These are phyloP conservation scores for Holtermannia corniformis DNA, from an alignment of 768 basidiomycete genomes.

Conservation along the genomic window DNA sequence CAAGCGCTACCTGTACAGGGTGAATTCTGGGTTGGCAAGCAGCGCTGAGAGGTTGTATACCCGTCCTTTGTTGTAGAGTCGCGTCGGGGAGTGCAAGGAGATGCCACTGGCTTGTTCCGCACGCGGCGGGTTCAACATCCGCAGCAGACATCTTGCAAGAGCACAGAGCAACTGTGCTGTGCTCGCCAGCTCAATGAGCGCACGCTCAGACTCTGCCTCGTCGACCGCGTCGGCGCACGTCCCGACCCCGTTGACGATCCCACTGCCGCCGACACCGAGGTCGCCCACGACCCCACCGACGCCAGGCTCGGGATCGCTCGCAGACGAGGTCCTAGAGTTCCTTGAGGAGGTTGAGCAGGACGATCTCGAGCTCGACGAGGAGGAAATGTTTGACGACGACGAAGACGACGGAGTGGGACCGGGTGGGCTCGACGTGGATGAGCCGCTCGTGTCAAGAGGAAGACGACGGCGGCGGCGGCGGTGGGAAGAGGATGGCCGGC, in stretches of 20 bases:
- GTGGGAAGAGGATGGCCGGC: slow-evolving; percentile 15
- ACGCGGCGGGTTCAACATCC: too few species aligned
- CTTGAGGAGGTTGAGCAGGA: slow-evolving; percentile 10
- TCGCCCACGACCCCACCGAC: neutral
- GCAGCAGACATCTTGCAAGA: too few species aligned
- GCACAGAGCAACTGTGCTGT: too few species aligned
- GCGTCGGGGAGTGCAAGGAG: neutral
- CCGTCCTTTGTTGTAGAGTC: too few species aligned
- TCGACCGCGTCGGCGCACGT: too few species aligned
- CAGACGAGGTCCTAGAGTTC: slow-evolving; percentile 5
- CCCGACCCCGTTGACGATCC: too few species aligned
- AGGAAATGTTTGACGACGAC: slow-evolving; percentile 6
- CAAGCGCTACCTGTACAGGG: slow-evolving; percentile 27
- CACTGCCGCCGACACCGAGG: too few species aligned
- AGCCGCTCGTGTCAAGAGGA: neutral
- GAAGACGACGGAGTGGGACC: neutral
- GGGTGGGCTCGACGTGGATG: neutral
- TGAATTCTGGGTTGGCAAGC: slow-evolving; percentile 30
- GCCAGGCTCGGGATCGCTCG: neutral
- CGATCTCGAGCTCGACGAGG: slow-evolving; percentile 7
- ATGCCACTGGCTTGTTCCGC: neutral
- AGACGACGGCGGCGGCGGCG: slow-evolving; percentile 7
- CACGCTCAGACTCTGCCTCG: too few species aligned
- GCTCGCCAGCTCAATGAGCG: too few species aligned
- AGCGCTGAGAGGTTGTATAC: slow-evolving; percentile 12